Evolutionary conservation across 495 filamentous ascomycete species (phyloP).

Genomic region (Annulohypoxylon bovei): DNA sequence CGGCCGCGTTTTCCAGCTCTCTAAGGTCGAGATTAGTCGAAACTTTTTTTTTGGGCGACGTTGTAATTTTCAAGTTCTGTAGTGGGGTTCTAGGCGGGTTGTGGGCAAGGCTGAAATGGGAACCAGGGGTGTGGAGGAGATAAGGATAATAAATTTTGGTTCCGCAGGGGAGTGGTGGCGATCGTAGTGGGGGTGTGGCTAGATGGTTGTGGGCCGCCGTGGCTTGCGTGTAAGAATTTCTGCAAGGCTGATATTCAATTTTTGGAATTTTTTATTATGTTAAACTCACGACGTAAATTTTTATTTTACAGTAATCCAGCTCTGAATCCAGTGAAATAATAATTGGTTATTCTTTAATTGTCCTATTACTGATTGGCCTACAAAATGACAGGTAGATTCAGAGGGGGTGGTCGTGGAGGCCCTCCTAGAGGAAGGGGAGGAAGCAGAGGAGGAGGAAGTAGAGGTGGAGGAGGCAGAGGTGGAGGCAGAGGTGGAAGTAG

Average conservation of each 20-base stretch:
- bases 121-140: neutral
- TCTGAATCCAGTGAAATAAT: neutral
- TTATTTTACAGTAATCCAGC: neutral
- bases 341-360: neutral
- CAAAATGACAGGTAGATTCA: constrained; percentile 39
- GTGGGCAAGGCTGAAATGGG: constrained; percentile 38
- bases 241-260: constrained; percentile 39
- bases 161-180: neutral
- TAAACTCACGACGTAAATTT: neutral
- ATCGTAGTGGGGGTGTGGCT: constrained; percentile 16
- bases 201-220: neutral
- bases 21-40: neutral
- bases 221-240: constrained; percentile 32
- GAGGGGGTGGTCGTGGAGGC: constrained; percentile 40
- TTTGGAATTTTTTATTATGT: constrained; percentile 27
- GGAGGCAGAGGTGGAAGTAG: constrained; percentile 47
- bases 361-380: neutral
- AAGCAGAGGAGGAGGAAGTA: constrained; percentile 23
- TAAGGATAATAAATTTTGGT: constrained; percentile 11
- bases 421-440: constrained; percentile 49
- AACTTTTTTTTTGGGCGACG: constrained; percentile 18
- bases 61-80: constrained; percentile 41
- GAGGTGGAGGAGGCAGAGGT: constrained; percentile 50
- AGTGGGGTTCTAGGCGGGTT: constrained; percentile 34
- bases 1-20: constrained; percentile 9